Evolutionary conservation across 805 yeast species (phyloP).

Genomic region (Schwanniomyces vanrijiae): DNA sequence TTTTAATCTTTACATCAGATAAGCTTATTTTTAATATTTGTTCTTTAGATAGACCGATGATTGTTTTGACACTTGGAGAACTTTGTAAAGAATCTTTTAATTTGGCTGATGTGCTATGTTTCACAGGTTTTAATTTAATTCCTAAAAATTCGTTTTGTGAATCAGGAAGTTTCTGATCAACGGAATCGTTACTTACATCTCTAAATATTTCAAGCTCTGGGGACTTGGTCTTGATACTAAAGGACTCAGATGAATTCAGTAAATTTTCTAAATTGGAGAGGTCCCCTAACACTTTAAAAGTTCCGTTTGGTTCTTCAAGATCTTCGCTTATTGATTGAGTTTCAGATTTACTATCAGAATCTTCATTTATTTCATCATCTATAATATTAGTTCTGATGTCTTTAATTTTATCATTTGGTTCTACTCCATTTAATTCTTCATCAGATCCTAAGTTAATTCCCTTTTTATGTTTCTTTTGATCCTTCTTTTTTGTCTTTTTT

Average conservation of each 20-base stretch:
- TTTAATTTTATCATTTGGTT: neutral
- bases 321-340: neutral
- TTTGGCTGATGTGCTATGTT: neutral
- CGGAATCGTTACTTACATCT: neutral
- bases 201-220: neutral
- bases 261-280: neutral
- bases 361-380: no score
- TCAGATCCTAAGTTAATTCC: no score
- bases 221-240: neutral
- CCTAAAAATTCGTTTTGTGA: neutral
- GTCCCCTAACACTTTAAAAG: neutral
- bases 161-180: neutral
- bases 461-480: no score
- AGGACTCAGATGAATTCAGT: neutral
- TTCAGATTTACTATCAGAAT: neutral
- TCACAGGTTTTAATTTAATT: neutral
- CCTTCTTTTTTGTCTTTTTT: constrained; percentile 5
- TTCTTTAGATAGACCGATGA: constrained; percentile 35
- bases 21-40: constrained; percentile 31
- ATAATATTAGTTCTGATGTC: neutral
- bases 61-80: constrained; percentile 28
- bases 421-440: neutral
- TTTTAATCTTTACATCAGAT: constrained; percentile 39
- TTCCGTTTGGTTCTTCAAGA: neutral
- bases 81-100: neutral